Evolutionary conservation across 2,329 filamentous ascomycete genomes (phyloP).

Genomic region (Cercospora sp.): DNA sequence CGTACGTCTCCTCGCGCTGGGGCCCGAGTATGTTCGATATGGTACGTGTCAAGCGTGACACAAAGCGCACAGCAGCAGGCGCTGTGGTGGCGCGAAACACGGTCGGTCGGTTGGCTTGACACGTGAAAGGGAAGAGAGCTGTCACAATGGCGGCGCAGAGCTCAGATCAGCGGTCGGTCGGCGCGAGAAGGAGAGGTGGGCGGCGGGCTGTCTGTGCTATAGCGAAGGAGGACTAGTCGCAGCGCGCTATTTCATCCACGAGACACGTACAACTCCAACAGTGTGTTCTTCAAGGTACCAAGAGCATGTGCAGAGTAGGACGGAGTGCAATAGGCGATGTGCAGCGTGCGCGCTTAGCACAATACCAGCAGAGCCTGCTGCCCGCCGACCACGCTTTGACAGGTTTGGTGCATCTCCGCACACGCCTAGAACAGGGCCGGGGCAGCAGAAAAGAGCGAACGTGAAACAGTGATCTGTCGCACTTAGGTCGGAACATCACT

Average conservation of each 20-base stretch:
- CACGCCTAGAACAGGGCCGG: background rate
- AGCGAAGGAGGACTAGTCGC: constrained; percentile 6
- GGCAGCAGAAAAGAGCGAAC: background rate
- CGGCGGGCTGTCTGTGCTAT: constrained; percentile 1
- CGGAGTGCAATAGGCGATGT: background rate
- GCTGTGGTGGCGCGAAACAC: constrained; percentile 7
- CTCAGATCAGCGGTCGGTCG: constrained; percentile 6
- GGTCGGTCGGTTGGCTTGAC: constrained; percentile 6
- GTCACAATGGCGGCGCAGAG: constrained; percentile 2
- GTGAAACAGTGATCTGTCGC: constrained; percentile 6
- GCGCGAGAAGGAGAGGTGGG: constrained; percentile 9
- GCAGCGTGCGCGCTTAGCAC: background rate
- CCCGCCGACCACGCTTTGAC: constrained; percentile 1
- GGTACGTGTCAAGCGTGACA: constrained; percentile 6
- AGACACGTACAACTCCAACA: background rate
- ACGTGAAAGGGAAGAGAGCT: constrained; percentile 12
- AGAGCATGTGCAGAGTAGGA: background rate
- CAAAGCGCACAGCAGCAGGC: constrained; percentile 12
- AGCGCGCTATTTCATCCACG: background rate
- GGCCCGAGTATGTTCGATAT: background rate
- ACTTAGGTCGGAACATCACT: constrained; percentile 9
- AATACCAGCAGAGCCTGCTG: background rate
- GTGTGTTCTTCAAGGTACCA: background rate
- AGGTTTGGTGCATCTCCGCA: constrained; percentile 2
- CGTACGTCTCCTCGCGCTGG: constrained; percentile 2